Percentiles rank a stretch among this genome's conserved stretches.
Evolutionary conservation across 257 asterid genomes (phyloP).

Genomic region (Scutellaria baicalensis): DNA sequence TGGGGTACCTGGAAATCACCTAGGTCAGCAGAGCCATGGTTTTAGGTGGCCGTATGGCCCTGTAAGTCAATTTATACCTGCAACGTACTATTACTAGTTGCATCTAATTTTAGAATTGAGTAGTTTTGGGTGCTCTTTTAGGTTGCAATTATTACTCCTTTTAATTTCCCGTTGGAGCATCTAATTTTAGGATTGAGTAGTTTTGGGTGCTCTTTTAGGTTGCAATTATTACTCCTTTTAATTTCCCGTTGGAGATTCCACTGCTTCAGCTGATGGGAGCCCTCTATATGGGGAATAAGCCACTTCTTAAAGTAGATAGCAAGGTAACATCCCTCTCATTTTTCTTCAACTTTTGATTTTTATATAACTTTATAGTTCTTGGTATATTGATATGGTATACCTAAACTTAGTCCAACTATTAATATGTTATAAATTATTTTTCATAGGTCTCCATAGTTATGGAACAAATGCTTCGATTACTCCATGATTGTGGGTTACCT

Average conservation of each 20-base stretch:
- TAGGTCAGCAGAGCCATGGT: conserved; percentile 98
- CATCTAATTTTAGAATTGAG: background rate
- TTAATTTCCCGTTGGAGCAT: conserved; percentile 94
- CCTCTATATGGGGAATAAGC: conserved; percentile 97
- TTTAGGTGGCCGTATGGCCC: conserved; percentile 99
- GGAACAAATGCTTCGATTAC: conserved; percentile 93
- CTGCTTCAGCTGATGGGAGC: conserved; percentile 98
- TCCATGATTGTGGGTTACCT: conserved; percentile 91
- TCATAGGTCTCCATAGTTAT: conserved; percentile 76
- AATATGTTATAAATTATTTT: background rate
- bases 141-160: conserved; percentile 91
- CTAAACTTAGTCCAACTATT: background rate
- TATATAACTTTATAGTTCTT: background rate
- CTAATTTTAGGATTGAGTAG: background rate
- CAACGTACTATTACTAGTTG: no score
- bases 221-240: conserved; percentile 85
- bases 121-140: conserved; percentile 1
- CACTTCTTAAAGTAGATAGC: conserved; percentile 92
- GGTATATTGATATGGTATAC: background rate
- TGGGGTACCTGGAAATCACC: conserved; percentile 95
- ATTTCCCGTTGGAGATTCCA: conserved; percentile 95
- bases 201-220: conserved; percentile 34
- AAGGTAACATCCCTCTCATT: conserved; percentile 37
- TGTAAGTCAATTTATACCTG: conserved; percentile 36
- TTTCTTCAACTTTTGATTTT: no score